Conservation (phyloP, 2,329 filamentous ascomycete genomes). For the Microdochium trichocladiopsis region DNA sequence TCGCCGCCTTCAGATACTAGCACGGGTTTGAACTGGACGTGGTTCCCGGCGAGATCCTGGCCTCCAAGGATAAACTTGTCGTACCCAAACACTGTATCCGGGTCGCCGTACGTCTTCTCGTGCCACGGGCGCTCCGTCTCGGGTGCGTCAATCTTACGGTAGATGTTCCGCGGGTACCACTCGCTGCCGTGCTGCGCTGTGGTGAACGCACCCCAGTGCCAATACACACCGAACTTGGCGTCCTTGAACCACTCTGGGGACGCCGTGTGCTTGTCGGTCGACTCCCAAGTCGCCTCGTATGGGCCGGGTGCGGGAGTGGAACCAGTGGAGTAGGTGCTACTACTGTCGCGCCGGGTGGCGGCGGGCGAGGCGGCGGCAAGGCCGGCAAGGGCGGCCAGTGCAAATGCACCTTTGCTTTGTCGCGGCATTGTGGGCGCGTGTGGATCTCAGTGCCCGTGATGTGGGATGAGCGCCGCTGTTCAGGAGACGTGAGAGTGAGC, state of each 20-base stretch:
- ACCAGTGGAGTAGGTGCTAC: background rate
- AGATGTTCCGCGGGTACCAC: slow-evolving; percentile 6
- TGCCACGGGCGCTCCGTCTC: slow-evolving; percentile 3
- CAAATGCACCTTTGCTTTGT: background rate
- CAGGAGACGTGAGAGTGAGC: background rate
- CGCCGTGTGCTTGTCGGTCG: slow-evolving; percentile 1
- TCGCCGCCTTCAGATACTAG: slow-evolving; percentile 5
- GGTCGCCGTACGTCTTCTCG: slow-evolving; percentile 1
- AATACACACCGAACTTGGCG: slow-evolving; percentile 9
- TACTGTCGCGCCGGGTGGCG: background rate
- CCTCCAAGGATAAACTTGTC: slow-evolving; percentile 7
- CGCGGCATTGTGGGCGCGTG: background rate
- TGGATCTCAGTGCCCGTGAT: background rate
- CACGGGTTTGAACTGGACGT: slow-evolving; percentile 5
- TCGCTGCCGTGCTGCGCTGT: slow-evolving; percentile 5
- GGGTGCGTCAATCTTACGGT: background rate
- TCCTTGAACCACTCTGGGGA: slow-evolving; percentile 7
- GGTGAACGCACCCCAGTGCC: slow-evolving; percentile 10
- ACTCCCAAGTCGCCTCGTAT: slow-evolving; percentile 6
- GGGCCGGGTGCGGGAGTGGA: background rate
- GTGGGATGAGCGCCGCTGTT: background rate
- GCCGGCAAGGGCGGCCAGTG: background rate
- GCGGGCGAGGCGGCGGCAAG: background rate
- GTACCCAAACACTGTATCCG: slow-evolving; percentile 1
- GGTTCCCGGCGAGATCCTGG: slow-evolving; percentile 1